A percentile compares a stretch with the other conserved stretches of the same genome.
Evolutionary conservation across 495 filamentous ascomycete species (phyloP).

Genomic region (Xylaria nigripes): DNA sequence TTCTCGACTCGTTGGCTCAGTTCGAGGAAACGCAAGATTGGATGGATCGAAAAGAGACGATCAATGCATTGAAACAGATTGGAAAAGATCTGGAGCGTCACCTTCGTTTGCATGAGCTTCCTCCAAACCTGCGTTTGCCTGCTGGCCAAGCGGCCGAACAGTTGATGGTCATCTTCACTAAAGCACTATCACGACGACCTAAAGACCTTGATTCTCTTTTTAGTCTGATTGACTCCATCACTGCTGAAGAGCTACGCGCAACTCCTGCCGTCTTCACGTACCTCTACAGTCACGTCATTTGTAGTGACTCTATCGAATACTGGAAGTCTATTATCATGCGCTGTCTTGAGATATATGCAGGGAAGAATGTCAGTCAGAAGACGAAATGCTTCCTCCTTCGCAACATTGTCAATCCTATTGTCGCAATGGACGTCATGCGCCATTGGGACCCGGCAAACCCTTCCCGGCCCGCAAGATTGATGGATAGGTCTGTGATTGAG

Average conservation of each 20-base stretch:
- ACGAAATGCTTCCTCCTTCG: conserved; percentile 90
- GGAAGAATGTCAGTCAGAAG: conserved; percentile 67
- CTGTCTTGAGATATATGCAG: conserved; percentile 81
- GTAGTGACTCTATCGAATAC: conserved; percentile 77
- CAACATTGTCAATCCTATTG: conserved; percentile 88
- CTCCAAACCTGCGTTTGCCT: conserved; percentile 66
- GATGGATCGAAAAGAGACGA: conserved; percentile 67
- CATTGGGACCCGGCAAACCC: conserved; percentile 45
- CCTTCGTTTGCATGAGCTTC: conserved; percentile 58
- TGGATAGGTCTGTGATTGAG: conserved; percentile 84
- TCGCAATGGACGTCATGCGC: conserved; percentile 91
- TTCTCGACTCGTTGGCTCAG: conserved; percentile 65
- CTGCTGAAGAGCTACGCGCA: conserved; percentile 69
- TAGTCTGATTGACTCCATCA: conserved; percentile 70
- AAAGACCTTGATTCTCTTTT: conserved; percentile 87
- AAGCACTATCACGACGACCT: conserved; percentile 62
- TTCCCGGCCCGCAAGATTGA: conserved; percentile 59
- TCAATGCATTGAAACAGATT: conserved; percentile 61
- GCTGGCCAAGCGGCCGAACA: conserved; percentile 85
- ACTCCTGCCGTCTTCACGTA: conserved; percentile 68
- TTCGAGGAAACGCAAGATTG: conserved; percentile 53
- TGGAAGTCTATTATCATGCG: conserved; percentile 76
- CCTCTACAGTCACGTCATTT: conserved; percentile 80
- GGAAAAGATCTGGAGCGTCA: conserved; percentile 69
- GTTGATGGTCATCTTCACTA: conserved; percentile 76